phyloP scores from a whole-genome alignment of 352 stramenopile species.

The Pythium grandisporangium region DNA sequence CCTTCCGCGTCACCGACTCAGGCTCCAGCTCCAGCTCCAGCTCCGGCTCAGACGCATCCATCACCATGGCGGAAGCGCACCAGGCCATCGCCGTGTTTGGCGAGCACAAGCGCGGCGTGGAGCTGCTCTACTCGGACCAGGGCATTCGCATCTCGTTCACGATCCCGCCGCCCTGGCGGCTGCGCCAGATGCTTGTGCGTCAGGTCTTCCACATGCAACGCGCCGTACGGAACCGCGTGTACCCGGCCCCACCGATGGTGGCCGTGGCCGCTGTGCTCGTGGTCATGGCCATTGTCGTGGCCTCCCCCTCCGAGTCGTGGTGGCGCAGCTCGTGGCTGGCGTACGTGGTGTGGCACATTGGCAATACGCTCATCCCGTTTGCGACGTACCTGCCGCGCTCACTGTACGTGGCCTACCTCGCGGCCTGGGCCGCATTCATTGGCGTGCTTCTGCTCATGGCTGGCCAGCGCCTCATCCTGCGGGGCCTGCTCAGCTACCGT shows the following conservation, averaged over 20 bases:
- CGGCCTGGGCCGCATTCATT: conserved; percentile 70
- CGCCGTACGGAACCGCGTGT: conserved; percentile 58
- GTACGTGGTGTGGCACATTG: conserved; percentile 68
- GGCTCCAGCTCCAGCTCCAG: background rate
- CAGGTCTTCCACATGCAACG: conserved; percentile 66
- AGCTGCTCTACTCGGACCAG: conserved; percentile 80
- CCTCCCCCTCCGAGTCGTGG: conserved; percentile 70
- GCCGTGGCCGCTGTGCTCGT: conserved; percentile 45
- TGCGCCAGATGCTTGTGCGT: conserved; percentile 53
- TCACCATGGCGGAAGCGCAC: conserved; percentile 76
- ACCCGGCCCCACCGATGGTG: conserved; percentile 61
- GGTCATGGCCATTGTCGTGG: conserved; percentile 50
- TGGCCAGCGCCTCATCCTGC: conserved; percentile 73
- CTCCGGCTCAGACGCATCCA: background rate
- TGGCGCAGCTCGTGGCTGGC: conserved; percentile 73
- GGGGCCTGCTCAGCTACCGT: conserved; percentile 78
- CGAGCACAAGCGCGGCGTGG: conserved; percentile 80
- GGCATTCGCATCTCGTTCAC: conserved; percentile 78
- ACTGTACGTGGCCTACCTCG: conserved; percentile 79
- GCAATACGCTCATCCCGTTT: conserved; percentile 73
- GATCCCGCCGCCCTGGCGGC: conserved; percentile 70
- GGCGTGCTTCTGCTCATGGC: conserved; percentile 81
- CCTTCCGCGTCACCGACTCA: background rate
- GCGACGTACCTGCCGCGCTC: conserved; percentile 44
- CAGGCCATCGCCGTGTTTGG: conserved; percentile 80